Evolutionary conservation across 2,329 filamentous ascomycete species (phyloP), one percentile per base, ranked within the genome.

Genomic region (Verticillium nonalfalfae): DNA sequence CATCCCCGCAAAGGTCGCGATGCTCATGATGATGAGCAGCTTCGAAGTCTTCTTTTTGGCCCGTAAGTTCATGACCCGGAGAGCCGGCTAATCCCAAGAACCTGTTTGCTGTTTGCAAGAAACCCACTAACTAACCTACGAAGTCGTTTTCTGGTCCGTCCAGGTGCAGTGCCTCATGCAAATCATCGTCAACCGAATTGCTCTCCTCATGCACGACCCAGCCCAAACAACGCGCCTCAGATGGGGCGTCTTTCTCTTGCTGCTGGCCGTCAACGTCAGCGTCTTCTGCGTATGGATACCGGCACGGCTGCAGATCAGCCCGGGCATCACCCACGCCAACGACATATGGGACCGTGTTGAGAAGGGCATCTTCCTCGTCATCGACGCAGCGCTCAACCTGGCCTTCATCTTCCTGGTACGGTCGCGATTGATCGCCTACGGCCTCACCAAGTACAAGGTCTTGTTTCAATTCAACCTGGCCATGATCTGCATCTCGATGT

Each of bases 231-330:
- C 64, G 2, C 70, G 68, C 3, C 65, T 83, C 34, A 81, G 81
- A 65, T 80, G 77, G 77, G 71, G 71, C 1, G 74, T 76, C 13
- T 73, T 80, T 7, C 35, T 67, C 14, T 36, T 80, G 18, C 76
- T 82, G 40, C 75, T 74, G 4, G 56, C 69, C 2, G 76, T 83
- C 65, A 83, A 83, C 61, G 74, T 83, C 58, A 75, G 76, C 0
- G 80, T 83, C 7, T 81, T 78, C 61, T 76, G 73, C 57, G 79
- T 83, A 56, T 83, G 80, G 81, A 78, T 83, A 34, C 81, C 80
- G 0, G 73, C 78, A 13, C 76, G 78, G 2, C 70, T 81, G 15
- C 73, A 78, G 60, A 71, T 77, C 56, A 75, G 66, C 38, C 33
- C 71, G 4, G 71, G 63, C 2, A 81, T 74, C 54, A 72, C 79